Evolutionary conservation across 495 filamentous ascomycete genomes (phyloP).

Genomic region (Evansstolkia leycettana): DNA sequence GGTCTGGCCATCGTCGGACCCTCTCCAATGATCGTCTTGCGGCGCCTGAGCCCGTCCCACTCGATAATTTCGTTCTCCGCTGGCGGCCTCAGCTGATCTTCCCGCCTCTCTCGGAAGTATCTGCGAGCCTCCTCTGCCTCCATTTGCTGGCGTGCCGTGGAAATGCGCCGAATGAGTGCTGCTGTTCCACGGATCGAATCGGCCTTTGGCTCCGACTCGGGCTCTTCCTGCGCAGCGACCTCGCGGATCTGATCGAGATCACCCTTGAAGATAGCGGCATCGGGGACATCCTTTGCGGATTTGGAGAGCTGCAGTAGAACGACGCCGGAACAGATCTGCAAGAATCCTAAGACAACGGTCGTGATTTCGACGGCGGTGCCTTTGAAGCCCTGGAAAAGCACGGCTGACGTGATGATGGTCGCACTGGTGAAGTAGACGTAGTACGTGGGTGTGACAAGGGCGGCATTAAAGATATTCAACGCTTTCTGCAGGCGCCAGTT

Average conservation of each 20-base stretch:
- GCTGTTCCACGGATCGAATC: constrained; percentile 91
- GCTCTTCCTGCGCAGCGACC: constrained; percentile 86
- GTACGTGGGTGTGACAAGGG: constrained; percentile 93
- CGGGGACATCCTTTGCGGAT: constrained; percentile 92
- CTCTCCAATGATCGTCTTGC: constrained; percentile 57
- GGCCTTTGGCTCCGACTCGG: constrained; percentile 89
- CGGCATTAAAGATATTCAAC: constrained; percentile 92
- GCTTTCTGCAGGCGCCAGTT: constrained; percentile 62
- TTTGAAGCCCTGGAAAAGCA: constrained; percentile 92
- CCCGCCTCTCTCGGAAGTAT: constrained; percentile 62
- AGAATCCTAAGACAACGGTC: constrained; percentile 86
- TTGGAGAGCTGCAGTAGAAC: constrained; percentile 96
- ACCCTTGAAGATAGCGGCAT: constrained; percentile 83
- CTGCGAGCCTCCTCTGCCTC: constrained; percentile 72
- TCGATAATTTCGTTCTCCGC: constrained; percentile 68
- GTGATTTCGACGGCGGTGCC: constrained; percentile 68
- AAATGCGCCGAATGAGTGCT: constrained; percentile 78
- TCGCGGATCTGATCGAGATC: constrained; percentile 92
- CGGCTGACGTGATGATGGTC: constrained; percentile 85
- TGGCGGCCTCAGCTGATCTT: constrained; percentile 61
- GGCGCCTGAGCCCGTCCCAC: constrained; percentile 85
- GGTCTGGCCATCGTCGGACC: constrained; percentile 24
- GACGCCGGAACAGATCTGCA: constrained; percentile 92
- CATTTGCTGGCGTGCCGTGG: constrained; percentile 59
- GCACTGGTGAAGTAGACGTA: constrained; percentile 96